Evolutionary conservation across 2,329 filamentous ascomycete species (phyloP).

Genomic region (Ceratocystis cacaofunesta): DNA sequence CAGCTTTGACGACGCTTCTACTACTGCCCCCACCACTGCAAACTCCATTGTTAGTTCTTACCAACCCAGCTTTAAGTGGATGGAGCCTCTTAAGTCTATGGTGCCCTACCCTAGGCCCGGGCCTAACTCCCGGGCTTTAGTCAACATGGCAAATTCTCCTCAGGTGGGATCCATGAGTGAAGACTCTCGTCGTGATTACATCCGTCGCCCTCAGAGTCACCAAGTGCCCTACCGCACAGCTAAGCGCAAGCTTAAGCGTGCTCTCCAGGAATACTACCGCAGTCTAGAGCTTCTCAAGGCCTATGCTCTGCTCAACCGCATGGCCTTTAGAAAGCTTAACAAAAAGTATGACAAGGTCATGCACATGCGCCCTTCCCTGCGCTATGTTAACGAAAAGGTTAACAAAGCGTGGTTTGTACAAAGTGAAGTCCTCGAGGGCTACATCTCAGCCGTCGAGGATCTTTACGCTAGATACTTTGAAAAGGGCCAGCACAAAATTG

Average conservation of each 20-base stretch:
- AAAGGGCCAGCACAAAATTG: conserved; percentile 81
- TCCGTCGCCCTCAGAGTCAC: conserved; percentile 31
- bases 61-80: conserved; percentile 24
- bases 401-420: conserved; percentile 83
- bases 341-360: conserved; percentile 96
- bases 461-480: conserved; percentile 92
- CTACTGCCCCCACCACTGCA: background rate
- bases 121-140: conserved; percentile 45
- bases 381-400: conserved; percentile 84
- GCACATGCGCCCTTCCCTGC: conserved; percentile 58
- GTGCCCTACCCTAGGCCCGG: conserved; percentile 29
- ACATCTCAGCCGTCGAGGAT: conserved; percentile 73
- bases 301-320: conserved; percentile 78
- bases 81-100: conserved; percentile 38
- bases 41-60: background rate
- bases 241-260: conserved; percentile 81
- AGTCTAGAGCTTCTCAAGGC: conserved; percentile 83
- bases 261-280: conserved; percentile 84
- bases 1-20: conserved; percentile 13
- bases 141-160: conserved; percentile 39
- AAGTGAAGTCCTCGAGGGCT: conserved; percentile 66
- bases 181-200: conserved; percentile 34
- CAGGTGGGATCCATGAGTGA: conserved; percentile 23
- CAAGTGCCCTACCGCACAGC: conserved; percentile 72
- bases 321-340: conserved; percentile 91